Base-by-base conservation (phyloP, 306 rosid species). In the Cicer judaicum region DNA sequence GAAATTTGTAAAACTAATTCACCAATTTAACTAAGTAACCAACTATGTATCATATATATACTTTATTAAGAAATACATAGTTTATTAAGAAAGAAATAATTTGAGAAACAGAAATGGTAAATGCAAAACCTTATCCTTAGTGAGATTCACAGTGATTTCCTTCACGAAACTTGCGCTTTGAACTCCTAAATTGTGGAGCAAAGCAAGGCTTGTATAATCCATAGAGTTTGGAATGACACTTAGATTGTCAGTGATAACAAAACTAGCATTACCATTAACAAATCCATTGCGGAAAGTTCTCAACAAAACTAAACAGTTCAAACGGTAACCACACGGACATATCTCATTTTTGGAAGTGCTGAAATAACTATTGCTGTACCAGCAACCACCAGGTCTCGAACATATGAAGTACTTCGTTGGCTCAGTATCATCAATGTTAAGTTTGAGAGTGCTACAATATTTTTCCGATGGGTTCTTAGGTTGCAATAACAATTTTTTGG, bases 171-270 rank as follows among this genome's bases (percentile, higher is more conserved):
- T 1, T 14, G 38, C 5, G n/a, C 14, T 1, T 4, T 43, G 9
- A 0, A 73, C 15, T 9, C 36, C 69, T 1, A 21, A 38, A 2
- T 44, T 10, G 2, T 59, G 12, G 5, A 59, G 59, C 13, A 44
- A 12, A 14, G 2, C 9, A 15, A 44, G n/a, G 12, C 8, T 38
- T 4, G 59, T 6, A 19, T 9, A 2, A 39, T 62, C 67, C 24
- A 24, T 0, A 1, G n/a, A n/a, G 24, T 29, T 41, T 59, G 78
- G 78, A 0, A 60, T 9, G 8, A 59, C 16, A 19, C 1, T 34
- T 0, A 73, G 56, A 5, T 46, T 15, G 8, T 73, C 69, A 9
- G 69, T 59, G 1, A 77, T 77, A n/a, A 77, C 24, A 57, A 57
- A 56, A 57, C 70, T 24, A 0, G 44, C 8, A 0, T 0, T 19